phyloP scores from a whole-genome alignment of 2,329 filamentous ascomycete species.

The Ceratocystis ficicola region DNA sequence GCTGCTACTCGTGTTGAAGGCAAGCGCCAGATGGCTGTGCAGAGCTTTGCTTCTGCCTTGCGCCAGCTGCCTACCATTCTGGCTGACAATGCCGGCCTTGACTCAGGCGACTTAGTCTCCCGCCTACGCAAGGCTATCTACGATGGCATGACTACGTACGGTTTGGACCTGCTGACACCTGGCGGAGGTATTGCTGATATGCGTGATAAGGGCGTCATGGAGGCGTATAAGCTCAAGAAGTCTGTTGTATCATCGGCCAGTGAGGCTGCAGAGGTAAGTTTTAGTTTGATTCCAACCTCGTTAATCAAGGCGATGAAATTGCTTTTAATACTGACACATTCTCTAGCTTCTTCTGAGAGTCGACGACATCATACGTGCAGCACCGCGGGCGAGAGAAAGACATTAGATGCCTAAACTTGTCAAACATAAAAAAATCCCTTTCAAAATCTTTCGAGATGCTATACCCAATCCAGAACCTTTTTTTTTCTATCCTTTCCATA shows the following conservation, averaged over 20 bases:
- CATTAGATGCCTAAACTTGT: conserved; percentile 39
- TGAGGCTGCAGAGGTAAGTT: conserved; percentile 82
- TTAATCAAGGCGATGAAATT: neutral
- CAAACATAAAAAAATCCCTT: conserved; percentile 31
- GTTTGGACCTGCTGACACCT: conserved; percentile 75
- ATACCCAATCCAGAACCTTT: conserved; percentile 12
- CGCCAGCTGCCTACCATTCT: conserved; percentile 92
- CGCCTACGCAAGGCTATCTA: conserved; percentile 89
- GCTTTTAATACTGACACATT: conserved; percentile 24
- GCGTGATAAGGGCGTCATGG: conserved; percentile 86
- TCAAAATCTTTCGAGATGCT: neutral
- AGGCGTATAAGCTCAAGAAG: conserved; percentile 97
- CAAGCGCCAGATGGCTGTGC: conserved; percentile 91
- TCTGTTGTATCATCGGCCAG: conserved; percentile 95
- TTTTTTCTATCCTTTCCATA: conserved; percentile 2
- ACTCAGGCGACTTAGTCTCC: conserved; percentile 86
- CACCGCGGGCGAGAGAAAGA: conserved; percentile 69
- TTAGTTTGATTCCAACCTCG: neutral
- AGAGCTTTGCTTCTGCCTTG: conserved; percentile 76
- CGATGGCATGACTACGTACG: conserved; percentile 83
- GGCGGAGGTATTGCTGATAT: conserved; percentile 92
- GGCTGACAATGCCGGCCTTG: conserved; percentile 91
- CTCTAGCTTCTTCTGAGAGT: conserved; percentile 75
- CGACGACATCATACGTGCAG: conserved; percentile 93
- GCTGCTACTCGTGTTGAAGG: conserved; percentile 88